Percentiles rank a stretch among this genome's conserved stretches.
Conservation (phyloP, 2,329 filamentous ascomycete genomes). For the Aspergillus luchuensis region DNA sequence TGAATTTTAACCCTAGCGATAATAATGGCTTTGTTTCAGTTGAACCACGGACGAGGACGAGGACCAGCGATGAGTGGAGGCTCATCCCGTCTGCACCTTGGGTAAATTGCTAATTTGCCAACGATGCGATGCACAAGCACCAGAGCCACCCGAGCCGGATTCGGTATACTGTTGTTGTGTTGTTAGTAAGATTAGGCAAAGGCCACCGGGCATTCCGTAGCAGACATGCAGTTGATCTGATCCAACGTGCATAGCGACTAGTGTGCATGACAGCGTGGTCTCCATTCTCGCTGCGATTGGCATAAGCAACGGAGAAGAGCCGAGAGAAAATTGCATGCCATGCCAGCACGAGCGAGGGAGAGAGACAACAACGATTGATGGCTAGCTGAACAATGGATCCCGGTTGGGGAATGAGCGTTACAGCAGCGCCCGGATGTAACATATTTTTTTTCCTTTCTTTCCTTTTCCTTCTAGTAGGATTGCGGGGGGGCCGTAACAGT, state of each 20-base stretch:
- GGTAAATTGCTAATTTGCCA: too few relatives aligned
- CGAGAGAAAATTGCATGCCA: too few relatives aligned
- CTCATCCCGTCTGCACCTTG: too few relatives aligned
- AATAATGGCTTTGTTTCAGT: background rate
- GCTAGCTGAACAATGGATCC: background rate
- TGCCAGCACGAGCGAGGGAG: too few relatives aligned
- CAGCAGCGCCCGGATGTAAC: constrained; percentile 1
- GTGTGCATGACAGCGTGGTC: background rate
- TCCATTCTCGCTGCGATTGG: background rate
- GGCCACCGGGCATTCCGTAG: background rate
- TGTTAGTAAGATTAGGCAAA: background rate
- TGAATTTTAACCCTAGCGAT: background rate
- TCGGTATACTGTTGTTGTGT: background rate
- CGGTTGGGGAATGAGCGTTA: background rate
- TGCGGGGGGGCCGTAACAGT: background rate
- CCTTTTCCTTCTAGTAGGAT: background rate
- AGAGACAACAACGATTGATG: background rate
- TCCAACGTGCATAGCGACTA: background rate
- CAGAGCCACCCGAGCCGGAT: background rate
- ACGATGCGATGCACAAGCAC: background rate
- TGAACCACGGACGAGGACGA: background rate
- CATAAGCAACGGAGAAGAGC: background rate
- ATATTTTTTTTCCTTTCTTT: background rate
- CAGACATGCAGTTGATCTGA: background rate
- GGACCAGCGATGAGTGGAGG: background rate